Percentiles rank a stretch among this genome's conserved stretches.
Evolutionary conservation across 75 land plant species (phyloP).

Genomic region (Cryptomeria japonica): DNA sequence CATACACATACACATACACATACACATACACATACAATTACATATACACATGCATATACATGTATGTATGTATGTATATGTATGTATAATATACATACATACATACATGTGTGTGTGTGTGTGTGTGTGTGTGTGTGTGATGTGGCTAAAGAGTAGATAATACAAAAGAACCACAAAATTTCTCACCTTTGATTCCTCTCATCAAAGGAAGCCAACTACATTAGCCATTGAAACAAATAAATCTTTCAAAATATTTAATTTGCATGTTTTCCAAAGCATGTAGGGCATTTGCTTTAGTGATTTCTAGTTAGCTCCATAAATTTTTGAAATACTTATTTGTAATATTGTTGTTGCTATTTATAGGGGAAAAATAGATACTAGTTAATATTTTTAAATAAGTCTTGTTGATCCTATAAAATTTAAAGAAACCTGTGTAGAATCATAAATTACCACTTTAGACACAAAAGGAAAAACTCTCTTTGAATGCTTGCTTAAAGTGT

Average conservation of each 20-base stretch:
- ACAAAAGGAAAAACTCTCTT: conserved; percentile 47
- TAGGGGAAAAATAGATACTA: neutral
- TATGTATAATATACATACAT: too few species aligned
- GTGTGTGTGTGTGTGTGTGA: too few species aligned
- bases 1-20: too few species aligned
- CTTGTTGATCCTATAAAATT: neutral
- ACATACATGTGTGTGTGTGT: too few species aligned
- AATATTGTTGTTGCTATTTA: conserved; percentile 1
- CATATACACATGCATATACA: too few species aligned
- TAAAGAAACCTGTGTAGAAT: neutral
- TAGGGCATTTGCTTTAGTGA: neutral
- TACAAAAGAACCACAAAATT: neutral
- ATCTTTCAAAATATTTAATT: neutral
- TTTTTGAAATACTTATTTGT: neutral
- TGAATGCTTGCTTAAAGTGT: conserved; percentile 50
- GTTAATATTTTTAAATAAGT: neutral
- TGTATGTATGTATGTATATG: too few species aligned
- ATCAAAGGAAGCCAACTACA: neutral
- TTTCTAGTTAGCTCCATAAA: neutral
- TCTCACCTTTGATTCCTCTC: neutral
- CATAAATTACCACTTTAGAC: conserved; percentile 34
- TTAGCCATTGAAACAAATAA: neutral
- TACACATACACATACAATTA: too few species aligned
- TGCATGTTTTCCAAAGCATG: neutral
- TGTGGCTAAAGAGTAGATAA: neutral